Conservation (phyloP, 2,329 filamentous ascomycete genomes). For the Monosporascus cannonballus region DNA sequence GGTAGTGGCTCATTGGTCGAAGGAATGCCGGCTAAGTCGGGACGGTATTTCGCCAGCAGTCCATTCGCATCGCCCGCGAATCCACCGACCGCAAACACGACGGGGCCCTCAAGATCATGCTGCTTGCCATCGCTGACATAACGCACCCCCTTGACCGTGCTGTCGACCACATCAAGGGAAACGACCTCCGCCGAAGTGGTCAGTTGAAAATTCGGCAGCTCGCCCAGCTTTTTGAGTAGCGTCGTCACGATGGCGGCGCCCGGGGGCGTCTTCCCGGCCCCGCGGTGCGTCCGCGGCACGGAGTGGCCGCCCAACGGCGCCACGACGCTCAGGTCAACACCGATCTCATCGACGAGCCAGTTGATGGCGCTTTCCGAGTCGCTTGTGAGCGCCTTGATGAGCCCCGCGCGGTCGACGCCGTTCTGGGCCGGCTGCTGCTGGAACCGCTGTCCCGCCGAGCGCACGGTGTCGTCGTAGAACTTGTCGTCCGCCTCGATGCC, state of each 20-base stretch:
- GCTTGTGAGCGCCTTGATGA: slow-evolving; percentile 43
- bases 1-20: slow-evolving; percentile 57
- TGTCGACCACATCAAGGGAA: slow-evolving; percentile 33
- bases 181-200: slow-evolving; percentile 47
- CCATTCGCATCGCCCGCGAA: slow-evolving; percentile 58
- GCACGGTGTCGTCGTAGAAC: slow-evolving; percentile 51
- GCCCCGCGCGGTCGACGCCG: slow-evolving; percentile 30
- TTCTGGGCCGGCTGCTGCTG: slow-evolving; percentile 11
- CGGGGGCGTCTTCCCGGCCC: slow-evolving; percentile 48
- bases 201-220: slow-evolving; percentile 44
- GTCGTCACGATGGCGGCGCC: slow-evolving; percentile 52
- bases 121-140: slow-evolving; percentile 33
- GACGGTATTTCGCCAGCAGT: slow-evolving; percentile 48
- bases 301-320: slow-evolving; percentile 55
- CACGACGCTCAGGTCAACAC: slow-evolving; percentile 52
- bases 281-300: slow-evolving; percentile 50
- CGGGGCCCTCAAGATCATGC: slow-evolving; percentile 41
- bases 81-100: slow-evolving; percentile 56
- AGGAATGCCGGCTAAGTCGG: slow-evolving; percentile 52
- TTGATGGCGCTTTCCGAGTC: slow-evolving; percentile 43
- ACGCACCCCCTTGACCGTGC: slow-evolving; percentile 44
- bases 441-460: slow-evolving; percentile 45
- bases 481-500: slow-evolving; percentile 29
- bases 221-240: slow-evolving; percentile 45
- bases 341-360: slow-evolving; percentile 52